These are phyloP conservation scores for Mortierella hygrophila DNA, from an alignment of 192 early-diverging fungal genomes.

Conservation along the genomic window DNA sequence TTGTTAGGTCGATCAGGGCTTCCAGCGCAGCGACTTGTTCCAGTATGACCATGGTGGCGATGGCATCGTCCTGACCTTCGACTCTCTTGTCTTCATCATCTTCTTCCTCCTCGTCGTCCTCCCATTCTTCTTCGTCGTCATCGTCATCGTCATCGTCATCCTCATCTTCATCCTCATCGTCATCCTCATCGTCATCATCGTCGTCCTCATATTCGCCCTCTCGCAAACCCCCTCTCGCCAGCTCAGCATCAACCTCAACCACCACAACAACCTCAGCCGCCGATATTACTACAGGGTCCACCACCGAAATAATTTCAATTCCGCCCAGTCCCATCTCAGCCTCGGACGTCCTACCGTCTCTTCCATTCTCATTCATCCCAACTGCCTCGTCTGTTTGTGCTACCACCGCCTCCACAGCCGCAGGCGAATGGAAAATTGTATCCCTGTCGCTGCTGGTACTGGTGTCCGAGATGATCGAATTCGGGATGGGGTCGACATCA, in stretches of 20 bases:
- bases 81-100: not conserved
- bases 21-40: not conserved
- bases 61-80: not conserved
- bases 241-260: not conserved
- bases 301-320: constrained; percentile 5
- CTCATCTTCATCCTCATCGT: not conserved
- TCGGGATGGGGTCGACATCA: not conserved
- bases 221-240: not conserved
- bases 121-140: not conserved
- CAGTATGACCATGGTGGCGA: not conserved
- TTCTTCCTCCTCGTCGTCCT: not conserved
- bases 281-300: not conserved
- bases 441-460: no score
- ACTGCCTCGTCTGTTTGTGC: not conserved
- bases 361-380: not conserved
- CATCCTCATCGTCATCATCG: not conserved
- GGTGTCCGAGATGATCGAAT: not conserved
- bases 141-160: not conserved
- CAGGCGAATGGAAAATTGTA: no score
- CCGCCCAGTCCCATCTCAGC: not conserved
- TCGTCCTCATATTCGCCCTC: not conserved
- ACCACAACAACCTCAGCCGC: not conserved
- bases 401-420: not conserved
- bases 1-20: not conserved
- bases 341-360: not conserved